Evolutionary conservation across 2,329 filamentous ascomycete species (phyloP), one percentile per base, ranked within the genome.

Genomic region (Alternaria alternata): DNA sequence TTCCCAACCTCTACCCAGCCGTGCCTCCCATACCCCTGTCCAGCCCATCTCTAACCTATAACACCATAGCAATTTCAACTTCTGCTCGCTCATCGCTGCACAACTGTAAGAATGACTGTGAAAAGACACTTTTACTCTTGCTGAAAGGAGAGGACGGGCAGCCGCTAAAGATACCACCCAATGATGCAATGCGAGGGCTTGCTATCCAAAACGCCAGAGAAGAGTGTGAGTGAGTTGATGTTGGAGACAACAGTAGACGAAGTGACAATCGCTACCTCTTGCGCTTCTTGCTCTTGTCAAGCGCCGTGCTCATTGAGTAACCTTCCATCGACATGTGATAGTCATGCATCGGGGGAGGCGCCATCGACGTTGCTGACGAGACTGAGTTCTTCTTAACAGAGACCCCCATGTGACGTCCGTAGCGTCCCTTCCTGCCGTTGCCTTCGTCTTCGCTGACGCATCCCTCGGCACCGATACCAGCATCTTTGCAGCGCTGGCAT

Each of bases 361-460:
- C 76, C 68, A 83, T 81, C 14, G 68, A 70, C 5, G 62, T 65
- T 20, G 61, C 64, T 48, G 64, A 64, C 1, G 64, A 54, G 4
- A 51, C 14, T 6, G 62, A 65, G 51, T 46, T 63, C 72, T 88
- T 89, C 80, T 89, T 89, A 64, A 90, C 85, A 1, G 87, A 82
- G 32, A 90, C 87, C 54, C 88, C 87, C 88, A 90, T 89, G 75
- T 90, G 86, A 59, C 88, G 84, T 61, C 88, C 87, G 71, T 97
- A 98, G 59, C 95, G 90, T 65, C 95, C 95, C 80, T 97, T 98
- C 74, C 95, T 91, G 66, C 94, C 95, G 78, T 98, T 98, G 66
- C 93, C 93, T 80, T 99, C 95, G 72, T 99, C 95, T 80, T 99
- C 95, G 79, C 94, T 97, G 79, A 99, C 88, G 79, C 95, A 99